Base-by-base conservation (phyloP, 768 basidiomycete genomes). In the Candolleomyces efflorescens region DNA sequence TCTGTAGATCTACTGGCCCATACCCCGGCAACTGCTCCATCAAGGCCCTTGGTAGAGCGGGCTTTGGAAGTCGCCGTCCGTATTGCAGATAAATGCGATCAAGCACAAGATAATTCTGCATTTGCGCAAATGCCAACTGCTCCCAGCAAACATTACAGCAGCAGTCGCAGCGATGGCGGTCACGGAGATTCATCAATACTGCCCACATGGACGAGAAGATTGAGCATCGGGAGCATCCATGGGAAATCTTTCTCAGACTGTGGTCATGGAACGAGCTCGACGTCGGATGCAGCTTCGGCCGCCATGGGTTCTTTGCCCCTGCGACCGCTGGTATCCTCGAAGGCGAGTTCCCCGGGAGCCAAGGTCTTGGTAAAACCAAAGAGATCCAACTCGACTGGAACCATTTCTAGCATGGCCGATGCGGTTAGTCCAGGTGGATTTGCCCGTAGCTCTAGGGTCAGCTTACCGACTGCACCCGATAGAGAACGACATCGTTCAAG, bases 51-150 rank as follows among this genome's bases (percentile, higher is more conserved):
- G 48, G 81, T 86, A 6, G 81, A 83, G 67, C 76, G 77, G 5
- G 86, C 86, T 15, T 71, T 83, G 41, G 82, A 85, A 57, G 78
- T 75, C 48, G 82, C 85, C 23, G 62, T 71, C 38, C 73, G 82
- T n/a, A 83, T 87, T 51, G 86, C 86, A 41, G 68, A 74, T 65
- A 78, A 79, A 60, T 87, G 86, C 59, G 81, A 87, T 63, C 75
- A 73, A 18, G 84, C 83, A 15, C 86, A 87, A 66, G 76, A 71
- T 49, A 84, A 85, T 60, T 68, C 71, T 12, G 71, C 72, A 9
- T 75, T 75, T 46, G 11, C 27, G 13, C 49, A 51, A 4, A 24
- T 48, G 18, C 26, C 49, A 4, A 18, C 49, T 17, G 2, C 20
- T 18, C 46, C 46, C 18, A 18, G 13, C 41, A 43, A 43, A 43